phyloP scores from a whole-genome alignment of 352 stramenopile genomes.

The Phytophthora capsici region DNA sequence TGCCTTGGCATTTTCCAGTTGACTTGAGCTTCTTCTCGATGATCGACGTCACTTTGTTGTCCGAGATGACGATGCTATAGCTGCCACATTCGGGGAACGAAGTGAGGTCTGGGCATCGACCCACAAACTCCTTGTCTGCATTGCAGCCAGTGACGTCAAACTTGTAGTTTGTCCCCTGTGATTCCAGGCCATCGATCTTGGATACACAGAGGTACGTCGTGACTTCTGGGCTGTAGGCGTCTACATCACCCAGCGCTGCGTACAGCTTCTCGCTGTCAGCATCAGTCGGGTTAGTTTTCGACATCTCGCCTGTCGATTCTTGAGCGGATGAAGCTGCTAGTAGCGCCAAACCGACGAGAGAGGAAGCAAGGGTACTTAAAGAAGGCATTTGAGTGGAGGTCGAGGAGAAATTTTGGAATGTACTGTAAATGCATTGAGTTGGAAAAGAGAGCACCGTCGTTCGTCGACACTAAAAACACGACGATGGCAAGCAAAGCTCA shows the following conservation, averaged over 20 bases:
- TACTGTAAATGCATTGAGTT: background rate
- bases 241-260: constrained; percentile 19
- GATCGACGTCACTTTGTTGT: constrained; percentile 35
- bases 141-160: constrained; percentile 46
- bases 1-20: constrained; percentile 3
- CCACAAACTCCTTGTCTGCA: constrained; percentile 30
- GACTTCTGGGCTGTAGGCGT: constrained; percentile 33
- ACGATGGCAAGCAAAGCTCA: constrained; percentile 2
- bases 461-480: constrained; percentile 6
- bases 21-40: constrained; percentile 16
- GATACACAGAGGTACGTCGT: constrained; percentile 34
- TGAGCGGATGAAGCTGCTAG: constrained; percentile 5
- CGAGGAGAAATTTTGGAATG: constrained; percentile 1
- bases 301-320: background rate
- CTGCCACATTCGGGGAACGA: constrained; percentile 13
- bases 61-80: constrained; percentile 36
- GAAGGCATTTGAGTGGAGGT: background rate
- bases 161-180: constrained; percentile 47
- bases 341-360: constrained; percentile 1
- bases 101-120: constrained; percentile 30
- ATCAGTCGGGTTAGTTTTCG: constrained; percentile 13
- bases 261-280: constrained; percentile 26
- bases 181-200: constrained; percentile 30
- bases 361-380: background rate
- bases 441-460: constrained; percentile 1